These are phyloP conservation scores for Umbelopsis isabellina DNA, from an alignment of 192 early-diverging fungal genomes.

Conservation along the genomic window DNA sequence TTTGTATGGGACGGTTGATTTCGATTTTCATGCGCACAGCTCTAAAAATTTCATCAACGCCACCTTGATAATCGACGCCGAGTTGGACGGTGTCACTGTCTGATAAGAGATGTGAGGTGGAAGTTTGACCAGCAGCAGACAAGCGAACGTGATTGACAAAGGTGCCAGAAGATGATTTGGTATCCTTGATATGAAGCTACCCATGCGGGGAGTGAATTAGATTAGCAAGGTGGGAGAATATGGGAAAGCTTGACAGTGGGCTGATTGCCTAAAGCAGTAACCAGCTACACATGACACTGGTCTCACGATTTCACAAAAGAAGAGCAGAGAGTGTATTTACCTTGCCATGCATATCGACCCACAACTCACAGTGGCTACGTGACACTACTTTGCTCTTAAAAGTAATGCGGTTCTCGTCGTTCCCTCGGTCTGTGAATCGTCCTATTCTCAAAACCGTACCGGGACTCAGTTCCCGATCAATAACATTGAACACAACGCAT, in stretches of 20 bases:
- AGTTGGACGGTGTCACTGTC: slow-evolving; percentile 94
- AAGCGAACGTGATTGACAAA: slow-evolving; percentile 94
- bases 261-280: slow-evolving; percentile 11
- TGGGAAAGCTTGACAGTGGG: too few species aligned
- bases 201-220: background rate
- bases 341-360: slow-evolving; percentile 68
- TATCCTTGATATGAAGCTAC: slow-evolving; percentile 90
- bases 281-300: slow-evolving; percentile 8
- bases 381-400: slow-evolving; percentile 95
- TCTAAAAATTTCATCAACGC: slow-evolving; percentile 84
- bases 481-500: slow-evolving; percentile 56
- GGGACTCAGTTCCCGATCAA: slow-evolving; percentile 65
- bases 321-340: background rate
- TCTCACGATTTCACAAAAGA: slow-evolving; percentile 8
- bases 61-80: slow-evolving; percentile 95
- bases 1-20: slow-evolving; percentile 59
- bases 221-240: slow-evolving; percentile 1
- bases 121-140: slow-evolving; percentile 84
- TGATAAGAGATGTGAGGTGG: slow-evolving; percentile 73
- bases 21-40: slow-evolving; percentile 88
- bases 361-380: slow-evolving; percentile 92
- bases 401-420: slow-evolving; percentile 67
- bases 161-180: slow-evolving; percentile 94
- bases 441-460: slow-evolving; percentile 70
- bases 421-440: slow-evolving; percentile 70